Conservation (phyloP, 2,329 filamentous ascomycete species). For the Claviceps sorghi region DNA sequence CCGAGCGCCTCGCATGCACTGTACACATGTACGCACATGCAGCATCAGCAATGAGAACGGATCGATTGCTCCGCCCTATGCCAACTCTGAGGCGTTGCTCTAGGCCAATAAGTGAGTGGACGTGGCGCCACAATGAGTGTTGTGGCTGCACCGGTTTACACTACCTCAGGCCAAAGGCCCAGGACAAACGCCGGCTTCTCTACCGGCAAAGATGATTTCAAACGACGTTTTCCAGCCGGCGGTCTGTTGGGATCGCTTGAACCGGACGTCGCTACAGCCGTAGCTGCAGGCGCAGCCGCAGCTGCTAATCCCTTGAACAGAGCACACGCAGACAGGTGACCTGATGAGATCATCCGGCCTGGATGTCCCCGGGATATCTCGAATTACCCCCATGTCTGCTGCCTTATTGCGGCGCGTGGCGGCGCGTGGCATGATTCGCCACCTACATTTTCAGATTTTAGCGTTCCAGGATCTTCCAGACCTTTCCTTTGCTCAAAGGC, state of each 20-base stretch:
- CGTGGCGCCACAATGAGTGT: not conserved
- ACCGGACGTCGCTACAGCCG: not conserved
- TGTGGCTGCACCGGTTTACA: not conserved
- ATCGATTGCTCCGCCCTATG: not conserved
- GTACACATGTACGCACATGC: not conserved
- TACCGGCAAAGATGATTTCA: not conserved
- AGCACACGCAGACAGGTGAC: not conserved
- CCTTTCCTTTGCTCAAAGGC: not conserved
- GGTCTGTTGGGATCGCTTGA: not conserved
- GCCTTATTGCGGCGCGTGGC: not conserved
- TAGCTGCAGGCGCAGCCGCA: not conserved
- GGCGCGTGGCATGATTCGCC: too few relatives aligned
- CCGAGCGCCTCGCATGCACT: not conserved
- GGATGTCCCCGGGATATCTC: not conserved
- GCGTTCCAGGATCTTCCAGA: not conserved
- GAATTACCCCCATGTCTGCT: not conserved
- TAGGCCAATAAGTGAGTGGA: not conserved
- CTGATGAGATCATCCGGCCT: not conserved
- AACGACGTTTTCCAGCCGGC: not conserved
- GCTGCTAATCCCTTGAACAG: not conserved
- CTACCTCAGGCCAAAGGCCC: not conserved
- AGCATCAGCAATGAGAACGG: not conserved
- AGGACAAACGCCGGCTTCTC: not conserved
- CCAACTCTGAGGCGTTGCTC: not conserved
- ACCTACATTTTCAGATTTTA: not conserved